A percentile compares a stretch with the other conserved stretches of the same genome.
These are phyloP conservation scores for Dipteronia sinensis DNA, from an alignment of 345 rosid genomes.

Conservation along the genomic window DNA sequence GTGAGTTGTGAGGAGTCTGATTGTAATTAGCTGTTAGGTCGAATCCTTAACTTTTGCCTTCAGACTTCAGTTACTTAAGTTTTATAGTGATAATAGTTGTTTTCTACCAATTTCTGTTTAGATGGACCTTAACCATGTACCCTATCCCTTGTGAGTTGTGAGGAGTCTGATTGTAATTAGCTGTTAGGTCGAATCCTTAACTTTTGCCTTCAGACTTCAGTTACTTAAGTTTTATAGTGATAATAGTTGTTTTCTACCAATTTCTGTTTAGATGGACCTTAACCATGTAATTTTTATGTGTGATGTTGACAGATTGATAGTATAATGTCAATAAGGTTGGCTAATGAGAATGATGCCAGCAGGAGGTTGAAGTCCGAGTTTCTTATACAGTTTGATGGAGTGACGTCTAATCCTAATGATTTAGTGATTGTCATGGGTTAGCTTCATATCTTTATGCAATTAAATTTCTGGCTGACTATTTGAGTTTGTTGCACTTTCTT, in stretches of 20 bases:
- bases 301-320: constrained; percentile 77
- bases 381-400: constrained; percentile 92
- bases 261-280: constrained; percentile 1
- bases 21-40: neutral
- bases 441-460: constrained; percentile 21
- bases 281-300: constrained; percentile 16
- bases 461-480: neutral
- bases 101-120: neutral
- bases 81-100: neutral
- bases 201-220: neutral
- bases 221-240: neutral
- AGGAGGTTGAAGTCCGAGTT: constrained; percentile 95
- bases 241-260: neutral
- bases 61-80: neutral
- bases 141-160: neutral
- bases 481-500: neutral
- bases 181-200: neutral
- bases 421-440: constrained; percentile 87
- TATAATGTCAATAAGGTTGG: constrained; percentile 84
- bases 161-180: neutral
- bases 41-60: neutral
- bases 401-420: constrained; percentile 83
- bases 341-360: constrained; percentile 90
- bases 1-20: neutral
- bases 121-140: constrained; percentile 6